phyloP scores from a whole-genome alignment of 208 protist genomes.

The Porcisia deanei region DNA sequence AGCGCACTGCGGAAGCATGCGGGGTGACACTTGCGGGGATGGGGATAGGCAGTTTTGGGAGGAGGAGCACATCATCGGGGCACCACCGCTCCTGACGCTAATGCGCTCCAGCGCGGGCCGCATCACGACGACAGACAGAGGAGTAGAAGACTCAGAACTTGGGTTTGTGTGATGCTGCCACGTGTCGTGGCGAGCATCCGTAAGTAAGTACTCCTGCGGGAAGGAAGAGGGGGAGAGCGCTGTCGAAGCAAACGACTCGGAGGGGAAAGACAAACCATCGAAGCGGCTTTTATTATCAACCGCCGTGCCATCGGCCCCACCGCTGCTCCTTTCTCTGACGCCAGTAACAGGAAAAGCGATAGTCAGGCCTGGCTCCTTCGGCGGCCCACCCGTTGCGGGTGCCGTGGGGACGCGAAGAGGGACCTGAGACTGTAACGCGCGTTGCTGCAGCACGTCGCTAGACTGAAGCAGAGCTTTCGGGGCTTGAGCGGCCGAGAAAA shows the following conservation, averaged over 20 bases:
- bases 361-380: neutral
- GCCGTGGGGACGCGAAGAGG: neutral
- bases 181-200: neutral
- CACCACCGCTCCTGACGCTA: neutral
- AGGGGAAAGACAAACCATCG: neutral
- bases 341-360: neutral
- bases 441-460: neutral
- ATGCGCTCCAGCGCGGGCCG: conserved; percentile 24
- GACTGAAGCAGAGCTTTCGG: neutral
- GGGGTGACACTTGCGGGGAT: neutral
- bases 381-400: neutral
- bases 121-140: conserved; percentile 24
- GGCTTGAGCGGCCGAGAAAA: neutral
- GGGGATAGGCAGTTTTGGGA: neutral
- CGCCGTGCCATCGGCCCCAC: neutral
- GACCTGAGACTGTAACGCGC: neutral
- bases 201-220: neutral
- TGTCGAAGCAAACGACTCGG: neutral
- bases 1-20: conserved; percentile 4
- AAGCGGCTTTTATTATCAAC: too few relatives aligned
- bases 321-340: neutral
- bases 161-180: neutral
- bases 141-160: neutral
- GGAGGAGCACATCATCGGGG: neutral
- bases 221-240: conserved; percentile 1